Conservation (phyloP, 129 eudicot species). For the Ambrosia artemisiifolia region DNA sequence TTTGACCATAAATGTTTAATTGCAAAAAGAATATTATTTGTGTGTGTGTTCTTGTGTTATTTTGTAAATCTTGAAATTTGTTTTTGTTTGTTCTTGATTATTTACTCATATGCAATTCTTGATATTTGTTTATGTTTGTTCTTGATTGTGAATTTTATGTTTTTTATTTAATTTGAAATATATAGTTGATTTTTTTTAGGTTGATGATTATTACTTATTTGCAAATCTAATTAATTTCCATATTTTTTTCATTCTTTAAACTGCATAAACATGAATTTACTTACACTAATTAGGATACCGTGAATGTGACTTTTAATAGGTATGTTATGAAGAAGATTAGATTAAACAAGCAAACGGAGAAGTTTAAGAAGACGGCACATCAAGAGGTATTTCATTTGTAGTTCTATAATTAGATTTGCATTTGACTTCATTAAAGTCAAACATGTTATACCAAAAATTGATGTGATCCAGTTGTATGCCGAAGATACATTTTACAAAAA, state of each 20-base stretch:
- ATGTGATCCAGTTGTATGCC: conserved; percentile 2
- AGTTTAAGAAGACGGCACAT: conserved; percentile 78
- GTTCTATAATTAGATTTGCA: conserved; percentile 4
- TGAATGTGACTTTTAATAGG: conserved; percentile 37
- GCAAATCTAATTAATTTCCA: background rate
- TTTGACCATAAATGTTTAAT: background rate
- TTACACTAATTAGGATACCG: background rate
- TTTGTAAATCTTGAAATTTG: background rate
- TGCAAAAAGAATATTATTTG: background rate
- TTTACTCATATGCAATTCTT: conserved; percentile 7
- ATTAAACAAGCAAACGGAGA: conserved; percentile 80
- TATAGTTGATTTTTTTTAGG: background rate
- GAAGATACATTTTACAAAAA: background rate
- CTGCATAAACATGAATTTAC: background rate
- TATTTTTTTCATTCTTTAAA: conserved; percentile 1
- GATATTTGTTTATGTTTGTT: background rate
- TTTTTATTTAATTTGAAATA: background rate
- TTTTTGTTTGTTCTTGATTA: background rate
- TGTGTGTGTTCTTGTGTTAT: conserved; percentile 14
- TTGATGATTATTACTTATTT: conserved; percentile 1
- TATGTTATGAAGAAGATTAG: conserved; percentile 90
- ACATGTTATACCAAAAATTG: background rate
- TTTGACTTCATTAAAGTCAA: conserved; percentile 16
- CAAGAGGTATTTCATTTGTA: conserved; percentile 63
- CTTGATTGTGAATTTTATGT: conserved; percentile 5